A percentile compares a stretch with the other conserved stretches of the same genome.
Conservation (phyloP, 2,329 filamentous ascomycete genomes). For the Sordariomycetes sp. region DNA sequence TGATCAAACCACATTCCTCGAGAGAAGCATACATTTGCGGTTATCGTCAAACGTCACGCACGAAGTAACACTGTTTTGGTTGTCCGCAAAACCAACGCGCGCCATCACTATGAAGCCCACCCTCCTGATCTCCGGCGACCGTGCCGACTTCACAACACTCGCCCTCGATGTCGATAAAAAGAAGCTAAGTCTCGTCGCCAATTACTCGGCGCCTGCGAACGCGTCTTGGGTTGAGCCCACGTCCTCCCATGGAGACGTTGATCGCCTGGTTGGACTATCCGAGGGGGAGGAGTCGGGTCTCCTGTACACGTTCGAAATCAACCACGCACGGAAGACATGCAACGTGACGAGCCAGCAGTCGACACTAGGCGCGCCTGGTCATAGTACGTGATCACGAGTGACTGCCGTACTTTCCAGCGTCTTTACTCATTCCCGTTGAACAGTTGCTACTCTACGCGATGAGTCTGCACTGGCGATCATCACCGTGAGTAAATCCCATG, state of each 20-base stretch:
- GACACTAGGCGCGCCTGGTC: background rate
- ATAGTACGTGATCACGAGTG: background rate
- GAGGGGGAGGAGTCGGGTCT: background rate
- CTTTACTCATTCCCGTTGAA: background rate
- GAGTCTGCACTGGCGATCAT: background rate
- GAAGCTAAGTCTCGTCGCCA: background rate
- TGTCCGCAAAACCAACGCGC: no score
- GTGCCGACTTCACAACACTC: background rate
- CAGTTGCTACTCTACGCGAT: background rate
- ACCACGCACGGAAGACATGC: background rate
- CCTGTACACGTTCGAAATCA: background rate
- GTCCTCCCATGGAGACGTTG: background rate
- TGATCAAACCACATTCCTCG: background rate
- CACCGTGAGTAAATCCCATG: background rate
- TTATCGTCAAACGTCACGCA: no score
- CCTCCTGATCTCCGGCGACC: background rate
- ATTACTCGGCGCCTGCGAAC: background rate
- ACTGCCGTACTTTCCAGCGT: background rate
- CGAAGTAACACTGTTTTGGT: no score
- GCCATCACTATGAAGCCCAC: background rate
- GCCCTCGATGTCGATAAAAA: background rate
- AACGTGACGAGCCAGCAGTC: background rate
- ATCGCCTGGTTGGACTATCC: background rate
- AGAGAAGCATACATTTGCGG: background rate
- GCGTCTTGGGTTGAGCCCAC: background rate